Evolutionary conservation across 1,284 basidiomycete species (phyloP).

Genomic region (Austroboletus niveus): DNA sequence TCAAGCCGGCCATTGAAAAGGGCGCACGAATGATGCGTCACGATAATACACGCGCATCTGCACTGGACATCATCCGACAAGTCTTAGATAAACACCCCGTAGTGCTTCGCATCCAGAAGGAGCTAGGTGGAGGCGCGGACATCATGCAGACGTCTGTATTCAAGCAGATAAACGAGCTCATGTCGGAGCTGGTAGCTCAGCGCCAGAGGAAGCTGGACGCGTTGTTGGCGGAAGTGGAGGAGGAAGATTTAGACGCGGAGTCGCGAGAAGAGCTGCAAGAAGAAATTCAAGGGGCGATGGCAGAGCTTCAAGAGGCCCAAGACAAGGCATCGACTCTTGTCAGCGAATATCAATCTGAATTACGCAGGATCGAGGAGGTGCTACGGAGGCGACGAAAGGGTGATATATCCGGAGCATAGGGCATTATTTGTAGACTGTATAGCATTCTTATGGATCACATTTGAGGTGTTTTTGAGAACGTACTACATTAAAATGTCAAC

Average conservation of each 20-base stretch:
- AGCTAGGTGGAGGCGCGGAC: constrained; percentile 37
- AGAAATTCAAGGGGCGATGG: constrained; percentile 30
- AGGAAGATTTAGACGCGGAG: constrained; percentile 34
- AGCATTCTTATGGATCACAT: background rate
- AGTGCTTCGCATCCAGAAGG: constrained; percentile 40
- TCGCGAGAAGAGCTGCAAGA: constrained; percentile 28
- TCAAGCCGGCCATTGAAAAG: constrained; percentile 38
- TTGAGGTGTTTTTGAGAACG: too few relatives aligned
- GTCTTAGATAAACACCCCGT: constrained; percentile 34
- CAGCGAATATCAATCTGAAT: constrained; percentile 34
- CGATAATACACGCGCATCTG: constrained; percentile 33
- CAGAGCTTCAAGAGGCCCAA: constrained; percentile 28
- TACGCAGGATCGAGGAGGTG: constrained; percentile 36
- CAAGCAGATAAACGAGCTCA: constrained; percentile 33
- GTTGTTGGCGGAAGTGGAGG: constrained; percentile 27
- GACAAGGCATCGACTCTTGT: constrained; percentile 28
- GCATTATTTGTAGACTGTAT: too few relatives aligned
- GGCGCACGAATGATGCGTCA: constrained; percentile 39
- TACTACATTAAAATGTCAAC: too few relatives aligned
- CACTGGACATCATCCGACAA: constrained; percentile 35
- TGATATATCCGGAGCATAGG: constrained; percentile 10
- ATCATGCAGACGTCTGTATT: constrained; percentile 38
- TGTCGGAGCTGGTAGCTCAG: constrained; percentile 33
- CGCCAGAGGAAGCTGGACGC: constrained; percentile 38
- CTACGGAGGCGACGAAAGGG: constrained; percentile 29